These are phyloP conservation scores for Tribonema minus DNA, from an alignment of 108 stramenopile genomes.

Conservation along the genomic window DNA sequence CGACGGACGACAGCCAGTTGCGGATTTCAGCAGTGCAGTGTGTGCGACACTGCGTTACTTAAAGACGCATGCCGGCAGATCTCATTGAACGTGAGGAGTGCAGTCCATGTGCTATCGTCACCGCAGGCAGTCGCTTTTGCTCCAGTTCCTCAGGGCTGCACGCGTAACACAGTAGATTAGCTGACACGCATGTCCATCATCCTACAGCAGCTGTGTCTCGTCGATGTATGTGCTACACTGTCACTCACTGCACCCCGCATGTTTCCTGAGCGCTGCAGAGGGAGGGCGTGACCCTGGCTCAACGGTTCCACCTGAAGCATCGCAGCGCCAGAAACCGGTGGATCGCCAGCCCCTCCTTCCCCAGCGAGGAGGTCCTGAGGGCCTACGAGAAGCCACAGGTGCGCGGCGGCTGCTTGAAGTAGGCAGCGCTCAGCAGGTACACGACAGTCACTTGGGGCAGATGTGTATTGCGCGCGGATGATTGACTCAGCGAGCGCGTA, in stretches of 20 bases:
- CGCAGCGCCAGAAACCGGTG: conserved; percentile 34
- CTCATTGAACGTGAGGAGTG: too few species aligned
- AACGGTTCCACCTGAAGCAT: conserved; percentile 34
- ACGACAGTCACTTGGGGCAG: not conserved
- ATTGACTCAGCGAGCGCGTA: not conserved
- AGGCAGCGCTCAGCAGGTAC: too few species aligned
- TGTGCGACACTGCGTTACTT: too few species aligned
- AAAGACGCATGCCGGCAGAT: too few species aligned
- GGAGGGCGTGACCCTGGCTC: conserved; percentile 38
- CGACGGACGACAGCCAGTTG: too few species aligned
- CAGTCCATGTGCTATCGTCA: too few species aligned
- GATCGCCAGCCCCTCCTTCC: conserved; percentile 9
- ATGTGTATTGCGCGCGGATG: not conserved
- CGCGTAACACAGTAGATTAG: not conserved
- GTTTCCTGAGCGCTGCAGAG: conserved; percentile 11
- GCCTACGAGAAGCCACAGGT: conserved; percentile 41
- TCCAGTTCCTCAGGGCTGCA: not conserved
- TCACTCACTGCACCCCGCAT: conserved; percentile 6
- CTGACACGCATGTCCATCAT: not conserved
- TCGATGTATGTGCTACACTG: not conserved
- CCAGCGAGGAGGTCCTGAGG: conserved; percentile 28
- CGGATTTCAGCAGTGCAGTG: too few species aligned
- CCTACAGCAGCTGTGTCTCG: not conserved
- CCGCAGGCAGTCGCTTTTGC: not conserved
- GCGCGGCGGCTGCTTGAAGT: too few species aligned